Base-by-base conservation (phyloP, 441 rosid species). In the Francoa sonchifolia region DNA sequence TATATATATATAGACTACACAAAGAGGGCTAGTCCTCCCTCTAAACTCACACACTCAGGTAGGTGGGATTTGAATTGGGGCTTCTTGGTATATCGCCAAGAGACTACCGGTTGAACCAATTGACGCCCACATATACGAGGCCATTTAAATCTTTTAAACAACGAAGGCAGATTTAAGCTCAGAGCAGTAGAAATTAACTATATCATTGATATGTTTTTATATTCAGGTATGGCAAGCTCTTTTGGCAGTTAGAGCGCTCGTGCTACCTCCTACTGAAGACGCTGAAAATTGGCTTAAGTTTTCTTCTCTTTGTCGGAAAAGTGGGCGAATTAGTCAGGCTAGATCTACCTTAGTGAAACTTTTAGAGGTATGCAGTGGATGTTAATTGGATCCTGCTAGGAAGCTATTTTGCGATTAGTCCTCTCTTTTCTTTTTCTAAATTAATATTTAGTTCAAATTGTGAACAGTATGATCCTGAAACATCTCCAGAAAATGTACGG, bases 271-370 rank as follows among this genome's bases (percentile, higher is more conserved):
- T 17, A 71, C 90, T 0, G 95, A 82, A 60, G 97, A 93, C 57
- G 67, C 76, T 63, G 96, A 93, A 54, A 84, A 75, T 17, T 93
- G 97, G 99, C 93, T 93, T 57, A 88, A 79, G 75, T 93, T 88
- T 65, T 77, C 97, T 54, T 74, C 93, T 17, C 94, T 88, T 40
- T 93, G 99, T 62, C 77, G 88, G 35, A 67, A 88, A 67, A 93
- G 50, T 74, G 89, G 86, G 49, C 79, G 97, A 54, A 79, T 84
- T 61, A 85, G 88, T 62, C 99, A 88, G 71, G 97, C 99, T 66
- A 82, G 76, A 66, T 84, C 99, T 49, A 88, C 97, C 36, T 67
- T 93, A 55, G 69, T 88, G 57, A 82, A 79, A 65, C 96, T 93
- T 39, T 58, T 93, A 57, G 95, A 82, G 99, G 94, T 73, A 11